Conservation (phyloP, 2,329 filamentous ascomycete genomes). For the Fusarium secorum region DNA sequence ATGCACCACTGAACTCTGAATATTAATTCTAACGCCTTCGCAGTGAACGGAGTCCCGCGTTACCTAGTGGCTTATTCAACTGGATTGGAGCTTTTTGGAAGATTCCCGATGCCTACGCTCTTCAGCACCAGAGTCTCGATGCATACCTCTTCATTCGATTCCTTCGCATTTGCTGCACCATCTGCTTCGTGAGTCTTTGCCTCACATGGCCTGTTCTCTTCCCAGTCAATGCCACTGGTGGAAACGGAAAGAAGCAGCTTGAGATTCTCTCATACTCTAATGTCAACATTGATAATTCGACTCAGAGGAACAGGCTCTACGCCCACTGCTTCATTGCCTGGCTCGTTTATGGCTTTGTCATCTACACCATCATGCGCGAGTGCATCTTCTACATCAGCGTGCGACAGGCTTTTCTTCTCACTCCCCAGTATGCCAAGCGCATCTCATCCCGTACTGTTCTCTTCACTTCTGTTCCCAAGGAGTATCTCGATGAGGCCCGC, state of each 20-base stretch:
- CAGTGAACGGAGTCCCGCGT: constrained; percentile 63
- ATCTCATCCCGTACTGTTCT: constrained; percentile 91
- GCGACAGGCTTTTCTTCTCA: constrained; percentile 91
- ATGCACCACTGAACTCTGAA: not conserved
- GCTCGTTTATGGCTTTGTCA: constrained; percentile 85
- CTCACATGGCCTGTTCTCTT: constrained; percentile 88
- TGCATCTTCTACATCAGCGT: constrained; percentile 93
- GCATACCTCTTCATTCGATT: constrained; percentile 89
- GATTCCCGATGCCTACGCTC: constrained; percentile 76
- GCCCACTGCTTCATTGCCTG: constrained; percentile 84
- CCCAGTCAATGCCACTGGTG: constrained; percentile 85
- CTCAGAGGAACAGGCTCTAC: constrained; percentile 72
- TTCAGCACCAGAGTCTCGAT: constrained; percentile 89
- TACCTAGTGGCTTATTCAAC: constrained; percentile 65
- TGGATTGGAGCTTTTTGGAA: constrained; percentile 71
- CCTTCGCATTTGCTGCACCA: constrained; percentile 76
- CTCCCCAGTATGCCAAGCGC: constrained; percentile 81
- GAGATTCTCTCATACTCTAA: constrained; percentile 52
- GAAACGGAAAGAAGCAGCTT: constrained; percentile 70
- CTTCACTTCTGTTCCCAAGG: constrained; percentile 84
- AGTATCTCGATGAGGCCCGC: constrained; percentile 77
- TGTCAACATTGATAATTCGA: constrained; percentile 53
- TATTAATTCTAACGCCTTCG: constrained; percentile 16
- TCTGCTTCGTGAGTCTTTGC: constrained; percentile 80
- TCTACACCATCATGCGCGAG: constrained; percentile 89